Evolutionary conservation across 2,329 filamentous ascomycete genomes (phyloP).

Genomic region (Phialophora verrucosa): DNA sequence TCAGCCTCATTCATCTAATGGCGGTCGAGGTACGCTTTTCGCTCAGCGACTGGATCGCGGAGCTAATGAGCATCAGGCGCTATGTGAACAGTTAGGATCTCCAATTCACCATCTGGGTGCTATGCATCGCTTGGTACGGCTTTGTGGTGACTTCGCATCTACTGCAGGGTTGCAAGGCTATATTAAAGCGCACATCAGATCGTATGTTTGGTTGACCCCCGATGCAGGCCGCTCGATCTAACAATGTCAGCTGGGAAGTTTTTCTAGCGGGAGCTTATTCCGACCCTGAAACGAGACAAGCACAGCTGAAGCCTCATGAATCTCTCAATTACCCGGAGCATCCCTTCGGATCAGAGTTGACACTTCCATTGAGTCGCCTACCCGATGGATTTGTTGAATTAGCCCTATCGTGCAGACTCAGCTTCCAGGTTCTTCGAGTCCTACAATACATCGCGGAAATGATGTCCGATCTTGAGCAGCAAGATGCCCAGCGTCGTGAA

Average conservation of each 20-base stretch:
- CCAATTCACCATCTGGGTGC: constrained; percentile 7
- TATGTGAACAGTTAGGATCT: constrained; percentile 1
- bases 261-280: constrained; percentile 1
- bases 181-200: constrained; percentile 18
- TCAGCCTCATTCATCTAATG: constrained; percentile 19
- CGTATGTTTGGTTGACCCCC: background rate
- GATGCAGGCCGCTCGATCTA: background rate
- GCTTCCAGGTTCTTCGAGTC: constrained; percentile 8
- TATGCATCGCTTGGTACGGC: constrained; percentile 6
- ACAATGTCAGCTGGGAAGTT: constrained; percentile 9
- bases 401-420: constrained; percentile 9
- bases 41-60: too few relatives aligned
- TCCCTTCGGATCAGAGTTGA: constrained; percentile 8
- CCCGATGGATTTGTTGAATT: constrained; percentile 14
- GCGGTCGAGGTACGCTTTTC: constrained; percentile 12
- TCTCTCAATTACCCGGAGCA: constrained; percentile 7
- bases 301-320: background rate
- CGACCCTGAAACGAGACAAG: background rate
- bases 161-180: constrained; percentile 12
- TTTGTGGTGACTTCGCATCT: background rate
- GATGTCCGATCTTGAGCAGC: constrained; percentile 1
- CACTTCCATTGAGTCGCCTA: constrained; percentile 1
- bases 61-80: constrained; percentile 1
- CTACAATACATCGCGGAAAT: background rate
- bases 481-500: background rate